A percentile compares a stretch with the other conserved stretches of the same genome.
Evolutionary conservation across 2,329 filamentous ascomycete genomes (phyloP).

Genomic region (Talaromyces pinophilus): DNA sequence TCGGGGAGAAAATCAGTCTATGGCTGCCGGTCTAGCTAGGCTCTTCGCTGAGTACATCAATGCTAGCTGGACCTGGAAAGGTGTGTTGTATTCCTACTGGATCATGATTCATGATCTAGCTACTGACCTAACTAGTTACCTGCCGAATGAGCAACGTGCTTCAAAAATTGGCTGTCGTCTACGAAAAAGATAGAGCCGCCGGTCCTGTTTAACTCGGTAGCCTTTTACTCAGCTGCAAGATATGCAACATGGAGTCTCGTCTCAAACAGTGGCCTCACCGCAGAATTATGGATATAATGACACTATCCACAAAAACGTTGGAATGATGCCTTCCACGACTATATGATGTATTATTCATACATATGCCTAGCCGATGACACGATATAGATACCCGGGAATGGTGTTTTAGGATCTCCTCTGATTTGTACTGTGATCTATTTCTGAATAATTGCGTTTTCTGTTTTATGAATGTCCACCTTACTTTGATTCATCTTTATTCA

Average conservation of each 20-base stretch:
- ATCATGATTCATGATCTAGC: neutral
- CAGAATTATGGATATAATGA: neutral
- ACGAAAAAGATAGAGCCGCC: constrained; percentile 23
- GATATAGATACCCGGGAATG: constrained; percentile 16
- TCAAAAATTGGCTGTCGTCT: constrained; percentile 27
- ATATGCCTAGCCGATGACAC: constrained; percentile 4
- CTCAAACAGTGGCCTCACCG: neutral
- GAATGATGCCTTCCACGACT: constrained; percentile 4
- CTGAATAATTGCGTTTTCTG: neutral
- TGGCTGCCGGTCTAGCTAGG: constrained; percentile 34
- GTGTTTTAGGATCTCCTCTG: neutral
- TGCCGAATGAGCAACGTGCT: constrained; percentile 29
- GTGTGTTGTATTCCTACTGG: constrained; percentile 4
- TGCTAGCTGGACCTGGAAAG: constrained; percentile 34
- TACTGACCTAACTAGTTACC: constrained; percentile 24
- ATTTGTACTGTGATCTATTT: neutral
- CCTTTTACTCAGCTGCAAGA: neutral
- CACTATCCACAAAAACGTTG: neutral
- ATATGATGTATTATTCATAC: constrained; percentile 5
- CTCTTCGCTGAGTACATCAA: constrained; percentile 34
- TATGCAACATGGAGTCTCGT: neutral
- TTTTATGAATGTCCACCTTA: neutral
- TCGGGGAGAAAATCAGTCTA: constrained; percentile 23
- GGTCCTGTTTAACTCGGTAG: neutral
- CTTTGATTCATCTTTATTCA: neutral